Evolutionary conservation across 768 basidiomycete species (phyloP).

Genomic region (Boletus rubropictus): DNA sequence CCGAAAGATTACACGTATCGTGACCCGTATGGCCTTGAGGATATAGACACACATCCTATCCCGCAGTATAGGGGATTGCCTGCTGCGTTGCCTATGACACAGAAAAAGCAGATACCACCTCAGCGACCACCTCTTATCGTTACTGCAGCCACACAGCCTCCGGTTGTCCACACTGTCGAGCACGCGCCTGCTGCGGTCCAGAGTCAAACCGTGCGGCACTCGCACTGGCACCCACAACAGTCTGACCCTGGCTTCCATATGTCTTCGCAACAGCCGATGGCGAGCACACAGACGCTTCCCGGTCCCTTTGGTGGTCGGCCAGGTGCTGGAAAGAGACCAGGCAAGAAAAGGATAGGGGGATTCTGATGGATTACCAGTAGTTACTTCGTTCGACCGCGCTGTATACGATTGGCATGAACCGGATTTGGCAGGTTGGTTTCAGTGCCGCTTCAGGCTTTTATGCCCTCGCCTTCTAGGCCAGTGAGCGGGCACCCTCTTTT

Average conservation of each 20-base stretch:
- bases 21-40: slow-evolving; percentile 47
- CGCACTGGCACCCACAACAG: slow-evolving; percentile 18
- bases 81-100: slow-evolving; percentile 4
- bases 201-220: slow-evolving; percentile 13
- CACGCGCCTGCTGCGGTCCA: background rate
- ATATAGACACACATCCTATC: slow-evolving; percentile 14
- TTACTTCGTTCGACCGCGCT: background rate
- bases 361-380: slow-evolving; percentile 41
- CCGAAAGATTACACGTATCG: slow-evolving; percentile 45
- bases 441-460: slow-evolving; percentile 2
- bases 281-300: slow-evolving; percentile 66
- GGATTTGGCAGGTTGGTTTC: slow-evolving; percentile 23
- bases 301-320: slow-evolving; percentile 67
- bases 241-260: slow-evolving; percentile 4
- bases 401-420: slow-evolving; percentile 4
- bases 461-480: slow-evolving; percentile 12
- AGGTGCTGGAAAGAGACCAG: slow-evolving; percentile 39
- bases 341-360: slow-evolving; percentile 69
- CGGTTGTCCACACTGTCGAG: slow-evolving; percentile 8
- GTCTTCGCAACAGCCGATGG: slow-evolving; percentile 41
- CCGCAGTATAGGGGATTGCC: slow-evolving; percentile 12
- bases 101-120: slow-evolving; percentile 18
- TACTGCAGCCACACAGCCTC: slow-evolving; percentile 22
- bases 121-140: slow-evolving; percentile 40
- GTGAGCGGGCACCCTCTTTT: slow-evolving; percentile 22